Evolutionary conservation across 2,329 filamentous ascomycete genomes (phyloP), one percentile per base, ranked within the genome.

Genomic region (Basipetospora chlamydospora): DNA sequence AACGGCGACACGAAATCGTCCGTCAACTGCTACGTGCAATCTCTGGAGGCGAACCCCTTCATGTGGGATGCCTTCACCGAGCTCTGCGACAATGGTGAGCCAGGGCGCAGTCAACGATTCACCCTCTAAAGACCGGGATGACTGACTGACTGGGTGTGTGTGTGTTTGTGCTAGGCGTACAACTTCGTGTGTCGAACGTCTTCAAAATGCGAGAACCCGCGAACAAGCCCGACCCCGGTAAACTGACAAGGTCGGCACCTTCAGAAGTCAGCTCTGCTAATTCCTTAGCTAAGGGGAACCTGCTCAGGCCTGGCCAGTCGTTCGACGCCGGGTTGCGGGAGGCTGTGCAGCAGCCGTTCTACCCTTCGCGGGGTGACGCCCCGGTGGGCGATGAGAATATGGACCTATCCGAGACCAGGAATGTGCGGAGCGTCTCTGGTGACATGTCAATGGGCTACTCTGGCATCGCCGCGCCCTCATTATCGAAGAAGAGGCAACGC

Each of bases 61-160:
- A 42, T 46, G 40, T 46, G 44, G 44, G 44, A 46, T 40, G 39
- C 43, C 12, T 46, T 46, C 28, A 43, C 43, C 5, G 33, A 44
- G 32, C 43, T 46, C 8, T 46, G 44, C 28, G 43, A 46, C 20
- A 39, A 21, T 34, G 43, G 44, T 42, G 32, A 12, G 37, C 37
- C 22, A 23, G 22, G 22, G 22, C n/a, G n/a, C n/a, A n/a, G n/a
- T n/a, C n/a, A n/a, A n/a, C n/a, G n/a, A n/a, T n/a, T n/a, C n/a
- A n/a, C n/a, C n/a, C n/a, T n/a, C n/a, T n/a, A n/a, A n/a, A n/a
- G n/a, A n/a, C n/a, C n/a, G n/a, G n/a, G n/a, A n/a, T n/a, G n/a
- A n/a, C n/a, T n/a, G n/a, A n/a, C n/a, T n/a, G n/a, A n/a, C n/a
- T n/a, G n/a, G n/a, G n/a, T n/a, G n/a, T n/a, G n/a, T n/a, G n/a